Evolutionary conservation across 306 rosid genomes (phyloP).

Genomic region (Quercus robur): DNA sequence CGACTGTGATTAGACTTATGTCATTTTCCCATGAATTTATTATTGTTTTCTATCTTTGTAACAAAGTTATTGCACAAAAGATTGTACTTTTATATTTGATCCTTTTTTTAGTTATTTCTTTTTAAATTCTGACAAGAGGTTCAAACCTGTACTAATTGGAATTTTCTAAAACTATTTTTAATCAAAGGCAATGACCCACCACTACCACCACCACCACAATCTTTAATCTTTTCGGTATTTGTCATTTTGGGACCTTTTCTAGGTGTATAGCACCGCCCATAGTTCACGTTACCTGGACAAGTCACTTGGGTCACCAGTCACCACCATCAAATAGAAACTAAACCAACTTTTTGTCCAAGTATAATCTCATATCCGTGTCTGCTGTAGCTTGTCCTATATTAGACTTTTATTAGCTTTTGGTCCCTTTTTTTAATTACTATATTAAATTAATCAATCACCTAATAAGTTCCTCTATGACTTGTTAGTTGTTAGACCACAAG

Average conservation of each 20-base stretch:
- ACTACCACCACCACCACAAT: slow-evolving; percentile 23
- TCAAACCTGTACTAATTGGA: too few species aligned
- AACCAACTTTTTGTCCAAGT: slow-evolving; percentile 33
- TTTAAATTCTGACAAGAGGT: too few species aligned
- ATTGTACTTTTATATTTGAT: too few species aligned
- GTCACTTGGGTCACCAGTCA: slow-evolving; percentile 3
- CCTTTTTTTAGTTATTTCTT: too few species aligned
- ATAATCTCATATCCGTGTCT: slow-evolving; percentile 9
- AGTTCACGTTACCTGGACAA: slow-evolving; percentile 6
- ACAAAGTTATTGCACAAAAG: too few species aligned
- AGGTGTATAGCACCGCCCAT: slow-evolving; percentile 42
- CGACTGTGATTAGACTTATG: accelerated
- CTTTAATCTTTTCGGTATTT: slow-evolving; percentile 7
- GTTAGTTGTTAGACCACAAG: background rate
- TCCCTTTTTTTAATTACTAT: background rate
- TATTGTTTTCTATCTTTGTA: too few species aligned
- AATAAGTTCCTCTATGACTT: background rate
- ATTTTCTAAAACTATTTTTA: too few species aligned
- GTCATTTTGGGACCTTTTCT: background rate
- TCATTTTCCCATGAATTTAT: too few species aligned
- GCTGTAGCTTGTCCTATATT: slow-evolving; percentile 17
- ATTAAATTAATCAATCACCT: background rate
- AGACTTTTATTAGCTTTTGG: background rate
- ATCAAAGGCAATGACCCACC: background rate
- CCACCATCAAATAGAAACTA: slow-evolving; percentile 13